phyloP scores from a whole-genome alignment of 1,284 basidiomycete genomes.

The Puccinia horiana region DNA sequence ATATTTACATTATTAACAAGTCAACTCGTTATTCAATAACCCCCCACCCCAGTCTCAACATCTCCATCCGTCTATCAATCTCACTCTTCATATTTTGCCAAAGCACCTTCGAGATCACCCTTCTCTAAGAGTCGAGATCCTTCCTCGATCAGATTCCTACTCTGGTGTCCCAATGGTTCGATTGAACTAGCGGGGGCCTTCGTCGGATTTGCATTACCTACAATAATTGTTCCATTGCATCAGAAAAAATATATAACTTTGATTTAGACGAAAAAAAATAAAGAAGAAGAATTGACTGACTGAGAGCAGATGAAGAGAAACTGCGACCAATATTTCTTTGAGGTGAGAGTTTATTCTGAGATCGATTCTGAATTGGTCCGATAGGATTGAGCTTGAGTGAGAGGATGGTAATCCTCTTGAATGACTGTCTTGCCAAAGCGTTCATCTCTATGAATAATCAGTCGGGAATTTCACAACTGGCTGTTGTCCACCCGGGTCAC shows the following conservation, averaged over 20 bases:
- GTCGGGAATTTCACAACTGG: too few relatives aligned
- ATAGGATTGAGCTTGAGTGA: too few relatives aligned
- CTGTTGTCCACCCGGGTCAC: too few relatives aligned
- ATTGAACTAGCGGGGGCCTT: slow-evolving; percentile 22
- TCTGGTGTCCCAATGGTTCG: slow-evolving; percentile 38
- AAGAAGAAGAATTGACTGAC: neutral
- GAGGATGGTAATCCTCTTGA: too few relatives aligned
- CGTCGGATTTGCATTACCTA: slow-evolving; percentile 23
- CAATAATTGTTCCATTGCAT: neutral
- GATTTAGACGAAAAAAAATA: neutral
- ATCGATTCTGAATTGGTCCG: too few relatives aligned
- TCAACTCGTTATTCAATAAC: too few relatives aligned
- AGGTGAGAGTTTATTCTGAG: too few relatives aligned
- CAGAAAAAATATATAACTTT: neutral
- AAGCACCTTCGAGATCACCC: slow-evolving; percentile 35
- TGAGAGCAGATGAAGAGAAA: neutral
- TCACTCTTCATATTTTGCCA: slow-evolving; percentile 40
- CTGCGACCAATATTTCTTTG: neutral
- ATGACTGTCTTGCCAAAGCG: too few relatives aligned
- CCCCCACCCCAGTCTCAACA: too few relatives aligned
- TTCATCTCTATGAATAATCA: too few relatives aligned
- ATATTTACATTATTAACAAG: neutral
- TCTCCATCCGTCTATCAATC: neutral
- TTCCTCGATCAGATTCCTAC: slow-evolving; percentile 36
- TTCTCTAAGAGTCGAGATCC: slow-evolving; percentile 40